Evolutionary conservation across 148 eudicot genomes (phyloP).

Genomic region (Cornus suecica): DNA sequence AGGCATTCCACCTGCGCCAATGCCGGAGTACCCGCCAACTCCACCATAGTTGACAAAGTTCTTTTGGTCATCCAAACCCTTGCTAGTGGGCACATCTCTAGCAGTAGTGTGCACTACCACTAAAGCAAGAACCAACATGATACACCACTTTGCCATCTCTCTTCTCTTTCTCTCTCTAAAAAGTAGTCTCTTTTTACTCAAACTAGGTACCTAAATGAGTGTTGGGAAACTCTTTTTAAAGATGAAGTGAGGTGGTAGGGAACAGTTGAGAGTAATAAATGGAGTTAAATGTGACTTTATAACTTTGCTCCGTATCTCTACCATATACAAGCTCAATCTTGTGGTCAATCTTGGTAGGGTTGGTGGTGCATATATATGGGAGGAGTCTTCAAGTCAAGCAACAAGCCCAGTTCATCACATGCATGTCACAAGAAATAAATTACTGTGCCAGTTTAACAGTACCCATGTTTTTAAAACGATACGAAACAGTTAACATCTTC

Average conservation of each 20-base stretch:
- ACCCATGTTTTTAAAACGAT: too few relatives aligned
- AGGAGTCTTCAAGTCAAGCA: too few relatives aligned
- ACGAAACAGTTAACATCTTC: too few relatives aligned
- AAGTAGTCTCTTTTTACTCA: not conserved
- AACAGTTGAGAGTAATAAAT: constrained; percentile 22
- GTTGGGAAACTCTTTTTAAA: constrained; percentile 14
- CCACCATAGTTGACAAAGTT: constrained; percentile 30
- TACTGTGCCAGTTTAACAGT: too few relatives aligned
- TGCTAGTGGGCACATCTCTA: constrained; percentile 25
- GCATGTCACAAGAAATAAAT: too few relatives aligned
- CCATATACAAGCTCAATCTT: too few relatives aligned
- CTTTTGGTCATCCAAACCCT: constrained; percentile 34
- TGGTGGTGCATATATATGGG: too few relatives aligned
- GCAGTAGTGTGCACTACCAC: constrained; percentile 22
- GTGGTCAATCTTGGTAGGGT: too few relatives aligned
- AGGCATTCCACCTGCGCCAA: constrained; percentile 22
- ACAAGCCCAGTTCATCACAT: too few relatives aligned
- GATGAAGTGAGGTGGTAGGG: not conserved
- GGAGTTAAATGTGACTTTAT: constrained; percentile 8
- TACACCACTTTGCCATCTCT: constrained; percentile 24
- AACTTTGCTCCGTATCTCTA: not conserved
- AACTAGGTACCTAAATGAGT: not conserved
- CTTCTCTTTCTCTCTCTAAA: not conserved
- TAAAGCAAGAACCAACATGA: constrained; percentile 23
- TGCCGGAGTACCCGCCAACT: constrained; percentile 21